Conservation (phyloP, 2,329 filamentous ascomycete genomes). For the Diaporthe ilicicola region DNA sequence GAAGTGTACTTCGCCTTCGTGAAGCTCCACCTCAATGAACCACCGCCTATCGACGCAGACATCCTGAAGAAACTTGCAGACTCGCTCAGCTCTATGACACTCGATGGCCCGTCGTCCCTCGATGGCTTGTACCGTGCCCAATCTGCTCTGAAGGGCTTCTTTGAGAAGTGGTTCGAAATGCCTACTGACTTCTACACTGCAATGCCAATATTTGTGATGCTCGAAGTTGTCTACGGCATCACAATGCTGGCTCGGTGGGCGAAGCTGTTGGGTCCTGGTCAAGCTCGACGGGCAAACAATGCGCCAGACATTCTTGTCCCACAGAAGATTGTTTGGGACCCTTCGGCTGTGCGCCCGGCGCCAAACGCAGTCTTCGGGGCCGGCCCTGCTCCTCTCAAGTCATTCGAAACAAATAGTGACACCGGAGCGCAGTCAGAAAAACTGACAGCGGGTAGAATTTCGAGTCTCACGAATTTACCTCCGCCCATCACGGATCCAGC, state of each 20-base stretch:
- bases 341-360: constrained; percentile 23
- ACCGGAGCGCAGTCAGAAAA: not conserved
- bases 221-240: constrained; percentile 59
- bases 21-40: constrained; percentile 56
- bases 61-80: constrained; percentile 53
- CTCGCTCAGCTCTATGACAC: constrained; percentile 44
- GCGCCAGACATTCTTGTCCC: constrained; percentile 19
- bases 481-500: constrained; percentile 23
- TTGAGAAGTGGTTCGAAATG: constrained; percentile 57
- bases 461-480: not conserved
- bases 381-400: not conserved
- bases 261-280: constrained; percentile 52
- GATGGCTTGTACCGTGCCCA: constrained; percentile 60
- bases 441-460: not conserved
- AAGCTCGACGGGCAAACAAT: constrained; percentile 19
- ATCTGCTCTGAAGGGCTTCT: constrained; percentile 56
- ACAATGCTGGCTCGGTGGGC: constrained; percentile 61
- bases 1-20: constrained; percentile 51
- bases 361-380: not conserved
- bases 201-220: constrained; percentile 54
- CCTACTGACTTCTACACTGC: constrained; percentile 53
- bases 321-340: constrained; percentile 30
- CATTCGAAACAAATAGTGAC: not conserved
- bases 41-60: constrained; percentile 51
- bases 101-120: constrained; percentile 50